These are phyloP conservation scores for Globisporangium paddicum DNA, from an alignment of 352 stramenopile genomes.

Conservation along the genomic window DNA sequence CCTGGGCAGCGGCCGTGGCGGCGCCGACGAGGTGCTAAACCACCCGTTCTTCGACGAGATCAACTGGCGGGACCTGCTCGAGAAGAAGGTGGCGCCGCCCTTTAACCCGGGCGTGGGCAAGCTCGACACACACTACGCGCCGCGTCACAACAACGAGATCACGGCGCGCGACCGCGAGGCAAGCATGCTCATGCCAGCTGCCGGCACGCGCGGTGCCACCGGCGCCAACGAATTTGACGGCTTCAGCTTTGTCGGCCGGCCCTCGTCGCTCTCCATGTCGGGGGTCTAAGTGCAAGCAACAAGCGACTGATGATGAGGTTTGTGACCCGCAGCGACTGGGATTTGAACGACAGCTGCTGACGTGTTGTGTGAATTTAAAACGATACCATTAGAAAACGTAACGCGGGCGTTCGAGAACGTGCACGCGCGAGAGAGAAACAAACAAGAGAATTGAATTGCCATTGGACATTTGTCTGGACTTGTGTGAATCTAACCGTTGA, in stretches of 20 bases:
- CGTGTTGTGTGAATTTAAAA: slow-evolving; percentile 8
- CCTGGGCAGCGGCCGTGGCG: slow-evolving; percentile 90
- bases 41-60: slow-evolving; percentile 92
- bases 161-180: slow-evolving; percentile 77
- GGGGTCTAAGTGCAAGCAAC: slow-evolving; percentile 4
- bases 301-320: not conserved
- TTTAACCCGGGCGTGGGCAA: slow-evolving; percentile 89
- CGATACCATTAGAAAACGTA: slow-evolving; percentile 6
- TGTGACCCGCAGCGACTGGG: no score
- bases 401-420: no score
- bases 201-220: slow-evolving; percentile 33
- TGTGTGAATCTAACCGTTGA: no score
- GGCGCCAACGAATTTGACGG: slow-evolving; percentile 82
- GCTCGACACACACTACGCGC: slow-evolving; percentile 83
- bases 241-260: slow-evolving; percentile 88
- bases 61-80: slow-evolving; percentile 85
- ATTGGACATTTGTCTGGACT: no score
- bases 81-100: slow-evolving; percentile 74
- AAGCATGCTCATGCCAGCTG: slow-evolving; percentile 55
- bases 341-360: not conserved
- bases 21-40: slow-evolving; percentile 87
- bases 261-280: slow-evolving; percentile 56
- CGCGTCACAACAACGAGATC: slow-evolving; percentile 87
- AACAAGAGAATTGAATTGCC: slow-evolving; percentile 8
- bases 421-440: not conserved